Evolutionary conservation across 352 stramenopile genomes (phyloP), one percentile per base, ranked within the genome.

Genomic region (Thalassiosira livingstoniorum): DNA sequence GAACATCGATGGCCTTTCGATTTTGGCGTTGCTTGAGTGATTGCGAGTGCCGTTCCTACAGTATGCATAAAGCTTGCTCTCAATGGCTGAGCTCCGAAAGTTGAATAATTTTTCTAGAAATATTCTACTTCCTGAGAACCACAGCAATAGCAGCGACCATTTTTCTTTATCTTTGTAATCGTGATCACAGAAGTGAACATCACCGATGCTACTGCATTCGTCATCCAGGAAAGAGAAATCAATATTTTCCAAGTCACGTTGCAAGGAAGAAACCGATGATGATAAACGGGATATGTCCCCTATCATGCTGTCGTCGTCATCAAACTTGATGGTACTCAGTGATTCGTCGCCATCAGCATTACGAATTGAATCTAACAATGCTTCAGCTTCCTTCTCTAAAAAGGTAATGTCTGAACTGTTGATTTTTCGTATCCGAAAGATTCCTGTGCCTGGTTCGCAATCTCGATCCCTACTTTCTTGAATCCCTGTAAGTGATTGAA

Each of bases 251-350:
- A 84, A 68, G 35, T 84, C 76, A 2, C 47, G 76, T 35, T 84
- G 76, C 21, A 84, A 61, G 53, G 7, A 37, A 51, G 61, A 60
- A 66, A 84, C 79, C 2, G 68, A 79, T 18, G 15, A 42, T 0
- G 37, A 65, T 47, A 84, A 29, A 35, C 62, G 68, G n/a, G 45
- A 37, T 7, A 84, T 84, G 64, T 84, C 76, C 27, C 68, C 76
- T n/a, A 27, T 13, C 18, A 84, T 75, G 63, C 76, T 84, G 35
- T 79, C 39, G 43, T 84, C 76, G 31, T 83, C 76, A 31, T 83
- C 67, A 42, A 54, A 65, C 4, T 29, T 25, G 43, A 13, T 29
- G 29, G 29, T 23, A 61, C 32, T 18, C n/a, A n/a, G n/a, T n/a
- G n/a, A n/a, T n/a, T n/a, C n/a, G n/a, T n/a, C n/a, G n/a, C n/a